These are phyloP conservation scores for Boletus subluridellus DNA, from an alignment of 1,284 basidiomycete species.

Conservation along the genomic window DNA sequence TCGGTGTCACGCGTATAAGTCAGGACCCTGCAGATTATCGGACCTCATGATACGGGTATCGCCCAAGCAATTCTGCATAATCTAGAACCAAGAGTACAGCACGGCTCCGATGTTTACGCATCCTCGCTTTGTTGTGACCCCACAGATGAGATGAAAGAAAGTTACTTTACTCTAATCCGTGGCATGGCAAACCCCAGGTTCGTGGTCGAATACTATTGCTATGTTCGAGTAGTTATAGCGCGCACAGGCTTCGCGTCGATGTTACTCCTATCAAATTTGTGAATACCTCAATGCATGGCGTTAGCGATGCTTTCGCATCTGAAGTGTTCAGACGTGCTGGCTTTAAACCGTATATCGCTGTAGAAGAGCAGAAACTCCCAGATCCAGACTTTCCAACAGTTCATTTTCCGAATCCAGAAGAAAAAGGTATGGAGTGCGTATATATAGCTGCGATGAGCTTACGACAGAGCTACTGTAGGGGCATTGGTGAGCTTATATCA, in stretches of 20 bases:
- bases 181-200: conserved; percentile 46
- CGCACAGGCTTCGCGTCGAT: conserved; percentile 12
- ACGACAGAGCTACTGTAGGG: conserved; percentile 35
- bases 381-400: conserved; percentile 85
- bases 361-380: conserved; percentile 61
- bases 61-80: conserved; percentile 60
- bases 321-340: conserved; percentile 58
- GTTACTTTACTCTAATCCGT: conserved; percentile 54
- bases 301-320: conserved; percentile 62
- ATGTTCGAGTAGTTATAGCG: neutral
- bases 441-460: conserved; percentile 5
- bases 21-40: conserved; percentile 60
- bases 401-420: conserved; percentile 82
- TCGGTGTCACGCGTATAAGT: neutral
- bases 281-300: conserved; percentile 87
- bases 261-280: conserved; percentile 50
- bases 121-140: conserved; percentile 48
- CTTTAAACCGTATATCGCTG: conserved; percentile 57
- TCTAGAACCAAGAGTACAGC: conserved; percentile 54
- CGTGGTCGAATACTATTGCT: conserved; percentile 7
- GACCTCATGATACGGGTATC: conserved; percentile 76
- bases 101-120: conserved; percentile 33
- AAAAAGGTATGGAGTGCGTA: conserved; percentile 54
- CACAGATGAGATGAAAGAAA: conserved; percentile 55
- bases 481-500: conserved; percentile 46